Evolutionary conservation across 805 yeast genomes (phyloP), one percentile per base, ranked within the genome.

Genomic region (Pichia membranifaciens): DNA sequence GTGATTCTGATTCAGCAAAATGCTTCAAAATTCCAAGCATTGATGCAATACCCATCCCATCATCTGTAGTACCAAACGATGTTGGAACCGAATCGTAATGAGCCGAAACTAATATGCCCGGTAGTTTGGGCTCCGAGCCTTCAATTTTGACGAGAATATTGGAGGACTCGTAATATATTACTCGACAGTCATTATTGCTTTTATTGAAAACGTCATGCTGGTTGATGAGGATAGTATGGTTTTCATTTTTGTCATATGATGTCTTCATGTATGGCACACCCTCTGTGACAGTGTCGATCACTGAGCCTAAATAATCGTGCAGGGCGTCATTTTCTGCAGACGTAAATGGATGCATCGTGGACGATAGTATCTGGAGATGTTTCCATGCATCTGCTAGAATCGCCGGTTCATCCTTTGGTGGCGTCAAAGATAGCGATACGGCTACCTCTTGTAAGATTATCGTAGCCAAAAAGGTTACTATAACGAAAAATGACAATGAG

Each of bases 41-140:
- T 9, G 93, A 75, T 1, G 89, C 95, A 50, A 87, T 73, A 8
- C 96, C 96, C 69, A 82, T 81, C 1, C 96, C 96, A 59, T 88
- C 96, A 62, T 90, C 97, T 2, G 96, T 90, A 2, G 93, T 80
- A 28, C 97, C 97, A 56, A 70, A 79, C 4, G 88, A 81, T 2
- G 95, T 79, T 18, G 96, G 95, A 7, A 89, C 96, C 7, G 91
- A 79, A 66, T 89, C 97, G 58, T 70, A 90, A 67, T 90, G 97
- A 5, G 96, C 89, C 55, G 93, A 83, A 3, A 90, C 61, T 37
- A 89, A 65, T 4, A 89, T 63, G 0, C 89, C 95, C 1, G 84
- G 83, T 43, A 84, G 65, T 0, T 66, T 55, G 1, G 74, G 67
- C 44, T 83, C 68, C 13, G 70, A 60, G 22, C 96, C 96, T 57